Base-by-base conservation (phyloP, 495 filamentous ascomycete species). In the Friedmanniomyces simplex region DNA sequence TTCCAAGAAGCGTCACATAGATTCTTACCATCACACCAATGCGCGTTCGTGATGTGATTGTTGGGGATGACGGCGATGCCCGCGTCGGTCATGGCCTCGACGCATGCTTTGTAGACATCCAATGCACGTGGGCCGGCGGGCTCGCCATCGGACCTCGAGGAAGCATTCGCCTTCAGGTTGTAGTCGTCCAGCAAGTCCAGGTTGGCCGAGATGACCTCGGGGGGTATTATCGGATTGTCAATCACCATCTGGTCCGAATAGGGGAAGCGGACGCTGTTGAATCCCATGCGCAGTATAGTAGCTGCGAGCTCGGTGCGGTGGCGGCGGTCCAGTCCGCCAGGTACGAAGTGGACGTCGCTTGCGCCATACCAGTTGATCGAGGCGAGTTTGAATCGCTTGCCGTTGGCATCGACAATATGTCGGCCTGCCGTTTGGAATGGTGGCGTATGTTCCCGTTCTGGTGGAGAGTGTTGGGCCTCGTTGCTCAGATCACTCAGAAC, bases 331-430 rank as follows among this genome's bases (percentile, higher is more conserved):
- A 84, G 71, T 10, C 80, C 81, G 14, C 77, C 76, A 6, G 83
- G 77, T n/a, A 83, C 73, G 66, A 78, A 82, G 24, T 77, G 64
- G 68, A 79, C 74, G 58, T 84, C 80, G 58, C 76, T 79, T 12
- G 73, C 80, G 18, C 81, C 80, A 62, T 83, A 84, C 81, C 81
- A 84, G 66, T 84, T 84, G 63, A 84, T 69, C 25, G 75, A 78
- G 16, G 77, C 70, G 13, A 84, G 72, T 66, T 80, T 80, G 64
- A 79, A 75, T 28, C 76, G 72, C 34, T 69, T 67, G 25, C 73
- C 76, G 7, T 70, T 60, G 2, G 74, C 64, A 65, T 84, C 80
- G 30, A 81, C 70, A n/a, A 84, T 71, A 55, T 82, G 62, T 24
- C 81, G 72, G 5, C 79, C 79, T 21, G 68, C 58, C 1, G 79